These are phyloP conservation scores for Apiospora arundinis DNA, from an alignment of 2,329 filamentous ascomycete species.

Conservation along the genomic window DNA sequence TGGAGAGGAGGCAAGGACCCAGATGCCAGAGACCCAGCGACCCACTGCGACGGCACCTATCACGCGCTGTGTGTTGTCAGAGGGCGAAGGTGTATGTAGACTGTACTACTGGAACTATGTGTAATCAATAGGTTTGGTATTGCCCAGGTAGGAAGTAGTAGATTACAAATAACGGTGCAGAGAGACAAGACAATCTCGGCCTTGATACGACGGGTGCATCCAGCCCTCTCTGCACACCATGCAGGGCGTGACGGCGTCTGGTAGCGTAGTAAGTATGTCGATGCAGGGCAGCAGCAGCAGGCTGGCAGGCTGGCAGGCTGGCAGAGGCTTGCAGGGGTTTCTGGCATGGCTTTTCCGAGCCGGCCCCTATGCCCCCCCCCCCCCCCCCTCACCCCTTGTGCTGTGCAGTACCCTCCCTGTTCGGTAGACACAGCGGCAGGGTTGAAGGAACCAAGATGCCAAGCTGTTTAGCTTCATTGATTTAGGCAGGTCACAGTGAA, in stretches of 20 bases:
- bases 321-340: too few relatives aligned
- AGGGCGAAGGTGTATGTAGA: not conserved
- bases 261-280: too few relatives aligned
- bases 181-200: not conserved
- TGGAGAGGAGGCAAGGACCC: not conserved
- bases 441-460: slow-evolving; percentile 12
- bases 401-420: too few relatives aligned
- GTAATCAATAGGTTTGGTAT: not conserved
- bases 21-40: not conserved
- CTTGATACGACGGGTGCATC: not conserved
- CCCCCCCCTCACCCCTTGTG: not conserved
- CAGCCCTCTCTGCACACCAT: not conserved
- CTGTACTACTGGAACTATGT: not conserved
- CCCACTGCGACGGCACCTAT: slow-evolving; percentile 11
- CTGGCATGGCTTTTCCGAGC: not conserved
- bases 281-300: not conserved
- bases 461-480: not conserved
- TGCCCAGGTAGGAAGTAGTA: not conserved
- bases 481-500: slow-evolving; percentile 17
- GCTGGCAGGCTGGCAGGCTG: not conserved
- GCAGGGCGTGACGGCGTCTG: not conserved
- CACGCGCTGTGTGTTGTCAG: not conserved
- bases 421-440: not conserved
- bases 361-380: too few relatives aligned
- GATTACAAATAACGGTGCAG: slow-evolving; percentile 7